Conservation (phyloP, 495 filamentous ascomycete species). For the Lasiosphaeria hispida region DNA sequence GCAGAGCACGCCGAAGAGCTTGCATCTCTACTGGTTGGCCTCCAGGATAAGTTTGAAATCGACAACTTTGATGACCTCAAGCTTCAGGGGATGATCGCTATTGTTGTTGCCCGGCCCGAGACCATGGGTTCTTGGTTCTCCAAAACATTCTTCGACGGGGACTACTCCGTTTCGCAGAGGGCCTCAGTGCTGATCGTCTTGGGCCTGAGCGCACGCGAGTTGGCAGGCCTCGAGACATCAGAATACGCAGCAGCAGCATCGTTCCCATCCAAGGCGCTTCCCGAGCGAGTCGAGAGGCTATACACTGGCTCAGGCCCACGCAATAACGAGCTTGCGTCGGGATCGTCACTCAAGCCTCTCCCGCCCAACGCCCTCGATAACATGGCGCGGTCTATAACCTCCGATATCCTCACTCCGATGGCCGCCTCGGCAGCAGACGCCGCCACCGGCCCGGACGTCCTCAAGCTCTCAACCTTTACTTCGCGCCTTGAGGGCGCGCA, state of each 20-base stretch:
- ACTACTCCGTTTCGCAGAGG: slow-evolving; percentile 82
- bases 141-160: slow-evolving; percentile 83
- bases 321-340: slow-evolving; percentile 10
- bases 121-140: slow-evolving; percentile 82
- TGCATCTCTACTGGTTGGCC: slow-evolving; percentile 67
- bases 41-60: slow-evolving; percentile 77
- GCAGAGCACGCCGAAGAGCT: slow-evolving; percentile 80
- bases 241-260: slow-evolving; percentile 44
- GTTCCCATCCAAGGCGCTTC: slow-evolving; percentile 74
- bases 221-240: slow-evolving; percentile 74
- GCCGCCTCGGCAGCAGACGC: slow-evolving; percentile 69
- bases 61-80: slow-evolving; percentile 73
- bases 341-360: slow-evolving; percentile 46
- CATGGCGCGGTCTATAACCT: slow-evolving; percentile 60
- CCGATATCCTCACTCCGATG: slow-evolving; percentile 73
- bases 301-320: slow-evolving; percentile 33
- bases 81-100: slow-evolving; percentile 78
- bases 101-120: slow-evolving; percentile 71
- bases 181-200: slow-evolving; percentile 76
- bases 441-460: slow-evolving; percentile 71
- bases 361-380: slow-evolving; percentile 58
- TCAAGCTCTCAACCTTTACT: slow-evolving; percentile 65
- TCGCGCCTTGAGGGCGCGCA: slow-evolving; percentile 33
- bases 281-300: slow-evolving; percentile 54
- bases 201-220: slow-evolving; percentile 80